Conservation (phyloP, 2,329 filamentous ascomycete genomes). For the Colletotrichum sidae region DNA sequence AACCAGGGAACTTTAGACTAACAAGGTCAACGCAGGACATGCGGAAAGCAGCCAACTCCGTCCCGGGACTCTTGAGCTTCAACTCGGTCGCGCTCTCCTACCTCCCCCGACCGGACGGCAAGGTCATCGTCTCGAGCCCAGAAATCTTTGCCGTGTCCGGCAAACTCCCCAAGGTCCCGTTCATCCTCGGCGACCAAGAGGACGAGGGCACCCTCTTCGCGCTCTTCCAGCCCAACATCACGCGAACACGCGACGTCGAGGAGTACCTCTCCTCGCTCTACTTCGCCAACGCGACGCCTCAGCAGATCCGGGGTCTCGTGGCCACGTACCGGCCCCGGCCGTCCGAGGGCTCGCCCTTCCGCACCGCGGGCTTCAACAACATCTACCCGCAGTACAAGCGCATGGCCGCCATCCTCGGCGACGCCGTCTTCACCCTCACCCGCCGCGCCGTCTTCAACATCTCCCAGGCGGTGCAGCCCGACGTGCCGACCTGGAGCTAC, state of each 20-base stretch:
- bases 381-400: conserved; percentile 75
- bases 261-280: conserved; percentile 64
- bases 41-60: conserved; percentile 64
- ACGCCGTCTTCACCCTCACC: conserved; percentile 64
- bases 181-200: conserved; percentile 73
- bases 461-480: conserved; percentile 52
- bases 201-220: conserved; percentile 75
- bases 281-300: conserved; percentile 48
- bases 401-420: conserved; percentile 71
- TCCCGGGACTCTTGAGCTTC: conserved; percentile 68
- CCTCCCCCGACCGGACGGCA: conserved; percentile 70
- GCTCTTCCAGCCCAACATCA: conserved; percentile 69
- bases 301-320: conserved; percentile 60
- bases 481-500: conserved; percentile 70
- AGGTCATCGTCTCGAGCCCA: conserved; percentile 62
- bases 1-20: conserved; percentile 65
- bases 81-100: conserved; percentile 69
- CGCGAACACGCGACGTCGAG: conserved; percentile 60
- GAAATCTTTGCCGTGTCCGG: conserved; percentile 60
- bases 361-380: conserved; percentile 67
- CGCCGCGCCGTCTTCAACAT: conserved; percentile 57
- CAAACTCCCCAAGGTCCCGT: conserved; percentile 67
- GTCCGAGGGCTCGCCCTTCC: conserved; percentile 69
- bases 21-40: conserved; percentile 64
- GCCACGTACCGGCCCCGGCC: conserved; percentile 63